phyloP scores from a whole-genome alignment of 1,284 basidiomycete genomes.

The Afroboletus lepidellus region DNA sequence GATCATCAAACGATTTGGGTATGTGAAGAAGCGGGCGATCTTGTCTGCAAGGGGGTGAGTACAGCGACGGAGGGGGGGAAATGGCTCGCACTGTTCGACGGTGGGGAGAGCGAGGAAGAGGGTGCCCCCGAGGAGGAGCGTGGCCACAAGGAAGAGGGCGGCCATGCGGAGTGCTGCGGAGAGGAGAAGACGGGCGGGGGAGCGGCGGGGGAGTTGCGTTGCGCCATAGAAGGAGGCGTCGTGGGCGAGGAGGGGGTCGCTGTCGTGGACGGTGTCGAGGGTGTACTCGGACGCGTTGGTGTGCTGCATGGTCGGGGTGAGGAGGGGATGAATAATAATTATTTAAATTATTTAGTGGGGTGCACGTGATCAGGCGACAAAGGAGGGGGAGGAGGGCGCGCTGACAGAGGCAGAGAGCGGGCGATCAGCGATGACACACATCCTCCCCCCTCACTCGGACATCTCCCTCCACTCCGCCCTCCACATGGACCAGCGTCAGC shows the following conservation, averaged over 20 bases:
- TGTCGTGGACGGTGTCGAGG: constrained; percentile 42
- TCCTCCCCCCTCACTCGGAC: constrained; percentile 46
- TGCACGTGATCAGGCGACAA: constrained; percentile 29
- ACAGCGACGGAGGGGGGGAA: background rate
- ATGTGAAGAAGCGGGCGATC: constrained; percentile 75
- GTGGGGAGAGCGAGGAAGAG: constrained; percentile 80
- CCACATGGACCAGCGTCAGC: constrained; percentile 62
- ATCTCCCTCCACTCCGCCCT: constrained; percentile 58
- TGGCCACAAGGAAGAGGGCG: constrained; percentile 70
- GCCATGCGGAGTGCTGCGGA: constrained; percentile 83
- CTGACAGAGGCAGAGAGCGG: constrained; percentile 6
- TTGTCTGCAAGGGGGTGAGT: constrained; percentile 43
- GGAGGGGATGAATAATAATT: background rate
- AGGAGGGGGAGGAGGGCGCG: constrained; percentile 15
- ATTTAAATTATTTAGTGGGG: background rate
- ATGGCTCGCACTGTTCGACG: constrained; percentile 62
- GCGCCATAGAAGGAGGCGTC: constrained; percentile 38
- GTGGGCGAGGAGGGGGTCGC: constrained; percentile 26
- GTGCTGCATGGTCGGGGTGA: constrained; percentile 17
- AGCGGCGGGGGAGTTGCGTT: constrained; percentile 29
- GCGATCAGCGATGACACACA: constrained; percentile 43
- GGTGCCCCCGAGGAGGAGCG: constrained; percentile 66
- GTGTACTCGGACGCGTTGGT: constrained; percentile 63
- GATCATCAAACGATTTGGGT: constrained; percentile 80
- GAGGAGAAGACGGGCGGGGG: constrained; percentile 60